Conservation (phyloP, 1,284 basidiomycete genomes). For the Malassezia furfur region DNA sequence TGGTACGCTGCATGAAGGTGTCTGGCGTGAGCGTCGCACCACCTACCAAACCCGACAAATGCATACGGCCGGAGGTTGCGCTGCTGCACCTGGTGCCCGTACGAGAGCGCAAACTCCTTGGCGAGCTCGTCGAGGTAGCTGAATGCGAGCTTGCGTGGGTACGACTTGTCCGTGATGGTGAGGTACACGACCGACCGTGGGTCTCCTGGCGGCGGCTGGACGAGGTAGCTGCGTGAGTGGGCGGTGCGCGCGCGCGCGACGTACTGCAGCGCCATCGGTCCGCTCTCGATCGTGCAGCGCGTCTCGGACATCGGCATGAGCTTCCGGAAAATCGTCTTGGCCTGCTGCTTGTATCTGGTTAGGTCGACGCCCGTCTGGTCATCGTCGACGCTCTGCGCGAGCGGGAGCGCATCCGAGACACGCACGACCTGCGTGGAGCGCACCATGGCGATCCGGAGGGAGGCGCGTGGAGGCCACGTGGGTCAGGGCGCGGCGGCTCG, state of each 20-base stretch:
- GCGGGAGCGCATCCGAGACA: conserved; percentile 36
- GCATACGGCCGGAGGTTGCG: conserved; percentile 41
- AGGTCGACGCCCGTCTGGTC: conserved; percentile 76
- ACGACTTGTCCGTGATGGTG: conserved; percentile 89
- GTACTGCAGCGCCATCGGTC: conserved; percentile 83
- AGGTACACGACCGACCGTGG: conserved; percentile 68
- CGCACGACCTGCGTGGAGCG: conserved; percentile 44
- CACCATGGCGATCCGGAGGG: conserved; percentile 24
- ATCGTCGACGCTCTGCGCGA: conserved; percentile 46
- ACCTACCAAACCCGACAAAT: conserved; percentile 40
- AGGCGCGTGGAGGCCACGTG: conserved; percentile 7
- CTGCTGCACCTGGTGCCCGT: conserved; percentile 40
- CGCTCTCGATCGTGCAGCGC: conserved; percentile 91
- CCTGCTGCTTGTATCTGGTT: conserved; percentile 95
- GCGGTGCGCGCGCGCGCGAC: conserved; percentile 21
- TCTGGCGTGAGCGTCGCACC: conserved; percentile 54
- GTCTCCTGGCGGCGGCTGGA: conserved; percentile 52
- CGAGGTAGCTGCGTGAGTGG: conserved; percentile 66
- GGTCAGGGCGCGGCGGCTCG: background rate
- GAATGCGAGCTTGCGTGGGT: conserved; percentile 94
- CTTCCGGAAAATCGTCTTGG: conserved; percentile 88
- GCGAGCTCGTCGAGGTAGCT: conserved; percentile 93
- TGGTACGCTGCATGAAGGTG: conserved; percentile 97
- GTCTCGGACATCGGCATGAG: conserved; percentile 81
- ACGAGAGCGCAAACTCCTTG: conserved; percentile 67